A percentile compares a stretch with the other conserved stretches of the same genome.
These are phyloP conservation scores for Podospora appendiculata DNA, from an alignment of 495 filamentous ascomycete genomes.

Conservation along the genomic window DNA sequence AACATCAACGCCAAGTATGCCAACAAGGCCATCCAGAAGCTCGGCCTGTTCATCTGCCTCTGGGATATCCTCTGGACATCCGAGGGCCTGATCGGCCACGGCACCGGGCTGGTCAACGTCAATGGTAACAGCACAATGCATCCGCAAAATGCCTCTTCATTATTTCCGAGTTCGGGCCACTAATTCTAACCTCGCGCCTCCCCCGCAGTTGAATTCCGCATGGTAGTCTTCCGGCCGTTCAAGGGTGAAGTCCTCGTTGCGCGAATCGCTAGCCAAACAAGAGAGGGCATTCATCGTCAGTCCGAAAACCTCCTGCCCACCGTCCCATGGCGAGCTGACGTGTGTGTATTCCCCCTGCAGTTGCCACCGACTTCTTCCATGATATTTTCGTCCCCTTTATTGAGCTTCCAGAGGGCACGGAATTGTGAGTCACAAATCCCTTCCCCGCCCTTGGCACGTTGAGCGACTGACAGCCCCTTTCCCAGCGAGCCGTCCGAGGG, in stretches of 20 bases:
- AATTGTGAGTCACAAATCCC: constrained; percentile 52
- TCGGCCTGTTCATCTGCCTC: constrained; percentile 86
- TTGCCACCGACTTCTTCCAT: constrained; percentile 82
- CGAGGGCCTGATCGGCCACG: constrained; percentile 88
- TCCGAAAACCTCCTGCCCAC: constrained; percentile 1
- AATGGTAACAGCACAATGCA: constrained; percentile 52
- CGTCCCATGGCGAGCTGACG: background rate
- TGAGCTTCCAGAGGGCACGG: constrained; percentile 60
- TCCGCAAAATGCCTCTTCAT: too few species aligned
- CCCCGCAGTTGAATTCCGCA: constrained; percentile 71
- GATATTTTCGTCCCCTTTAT: constrained; percentile 73
- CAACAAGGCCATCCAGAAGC: constrained; percentile 68
- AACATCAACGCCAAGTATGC: constrained; percentile 94
- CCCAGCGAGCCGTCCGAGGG: constrained; percentile 59
- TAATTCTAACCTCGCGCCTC: background rate
- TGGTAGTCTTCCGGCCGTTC: constrained; percentile 93
- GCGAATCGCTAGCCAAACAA: constrained; percentile 62
- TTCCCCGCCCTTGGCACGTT: background rate
- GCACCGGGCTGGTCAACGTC: constrained; percentile 80
- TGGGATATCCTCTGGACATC: constrained; percentile 81
- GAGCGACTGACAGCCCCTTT: background rate
- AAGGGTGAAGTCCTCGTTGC: constrained; percentile 83
- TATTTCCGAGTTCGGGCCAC: too few species aligned
- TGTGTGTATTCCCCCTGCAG: constrained; percentile 28
- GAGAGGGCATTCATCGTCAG: constrained; percentile 69